phyloP scores from a whole-genome alignment of 768 basidiomycete species.

The Austroboletus eburneus region DNA sequence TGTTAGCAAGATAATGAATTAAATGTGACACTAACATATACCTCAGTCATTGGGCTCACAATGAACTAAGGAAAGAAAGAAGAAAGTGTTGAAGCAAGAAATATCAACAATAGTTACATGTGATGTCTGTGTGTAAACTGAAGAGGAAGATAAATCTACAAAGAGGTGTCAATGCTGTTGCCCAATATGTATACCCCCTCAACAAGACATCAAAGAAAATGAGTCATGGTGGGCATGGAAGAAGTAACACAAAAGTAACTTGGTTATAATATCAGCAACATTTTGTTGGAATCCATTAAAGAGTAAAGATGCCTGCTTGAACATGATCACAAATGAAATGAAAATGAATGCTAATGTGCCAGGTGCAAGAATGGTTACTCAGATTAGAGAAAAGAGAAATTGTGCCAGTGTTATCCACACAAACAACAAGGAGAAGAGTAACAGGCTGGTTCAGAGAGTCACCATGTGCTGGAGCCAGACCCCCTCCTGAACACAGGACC shows the following conservation, averaged over 20 bases:
- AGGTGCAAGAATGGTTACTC: background rate
- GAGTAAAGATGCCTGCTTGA: background rate
- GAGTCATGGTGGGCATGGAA: background rate
- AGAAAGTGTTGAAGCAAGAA: no score
- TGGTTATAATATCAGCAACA: background rate
- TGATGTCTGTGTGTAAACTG: no score
- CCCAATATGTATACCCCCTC: no score
- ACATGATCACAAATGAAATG: background rate
- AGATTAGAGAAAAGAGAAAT: background rate
- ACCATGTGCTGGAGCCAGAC: background rate
- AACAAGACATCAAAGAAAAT: no score
- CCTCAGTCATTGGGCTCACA: no score
- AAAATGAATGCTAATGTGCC: background rate
- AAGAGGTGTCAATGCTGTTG: conserved; percentile 37
- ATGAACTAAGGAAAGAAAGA: no score
- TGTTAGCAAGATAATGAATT: no score
- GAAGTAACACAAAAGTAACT: background rate
- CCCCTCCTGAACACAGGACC: background rate
- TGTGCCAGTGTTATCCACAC: background rate
- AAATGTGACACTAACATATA: no score
- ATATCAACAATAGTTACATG: no score
- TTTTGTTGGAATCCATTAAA: background rate
- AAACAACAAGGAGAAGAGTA: background rate
- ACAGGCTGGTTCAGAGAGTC: background rate
- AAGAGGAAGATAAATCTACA: no score